Evolutionary conservation across 1,284 basidiomycete genomes (phyloP).

Genomic region (Anthracocystis walkeri): DNA sequence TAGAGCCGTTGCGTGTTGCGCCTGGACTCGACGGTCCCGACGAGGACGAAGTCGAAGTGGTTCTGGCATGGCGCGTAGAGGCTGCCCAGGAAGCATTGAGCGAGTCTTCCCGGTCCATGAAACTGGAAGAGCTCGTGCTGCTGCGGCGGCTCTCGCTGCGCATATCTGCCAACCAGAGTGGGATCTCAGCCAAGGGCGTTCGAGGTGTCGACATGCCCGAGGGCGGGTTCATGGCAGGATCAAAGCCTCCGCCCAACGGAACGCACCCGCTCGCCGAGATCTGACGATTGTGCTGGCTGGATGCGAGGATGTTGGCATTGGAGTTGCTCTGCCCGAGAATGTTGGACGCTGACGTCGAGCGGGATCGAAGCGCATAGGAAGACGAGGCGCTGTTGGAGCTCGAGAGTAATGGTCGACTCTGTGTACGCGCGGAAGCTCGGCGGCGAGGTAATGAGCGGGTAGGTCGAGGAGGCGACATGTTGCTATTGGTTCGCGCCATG

Average conservation of each 20-base stretch:
- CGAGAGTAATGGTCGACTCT: constrained; percentile 30
- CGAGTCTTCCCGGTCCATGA: constrained; percentile 39
- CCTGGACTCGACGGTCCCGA: constrained; percentile 35
- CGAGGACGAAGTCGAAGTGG: constrained; percentile 28
- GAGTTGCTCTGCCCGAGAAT: constrained; percentile 36
- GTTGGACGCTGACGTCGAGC: constrained; percentile 35
- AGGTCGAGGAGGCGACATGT: constrained; percentile 49
- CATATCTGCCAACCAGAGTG: constrained; percentile 52
- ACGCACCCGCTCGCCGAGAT: constrained; percentile 22
- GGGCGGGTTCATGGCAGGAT: constrained; percentile 28
- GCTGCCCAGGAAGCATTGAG: constrained; percentile 17
- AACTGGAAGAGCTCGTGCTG: constrained; percentile 35
- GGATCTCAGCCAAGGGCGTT: constrained; percentile 51
- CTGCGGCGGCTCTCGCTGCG: constrained; percentile 44
- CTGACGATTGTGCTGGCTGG: constrained; percentile 25
- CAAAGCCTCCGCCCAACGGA: constrained; percentile 26
- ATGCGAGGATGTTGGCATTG: constrained; percentile 46
- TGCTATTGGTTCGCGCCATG: constrained; percentile 26
- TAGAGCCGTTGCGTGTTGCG: constrained; percentile 37
- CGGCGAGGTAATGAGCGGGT: constrained; percentile 40
- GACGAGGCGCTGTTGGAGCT: constrained; percentile 34
- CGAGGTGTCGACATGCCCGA: constrained; percentile 44
- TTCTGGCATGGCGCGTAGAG: constrained; percentile 33
- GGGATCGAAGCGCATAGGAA: constrained; percentile 36
- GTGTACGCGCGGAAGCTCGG: constrained; percentile 39